These are phyloP conservation scores for Dictyostelium intermedium DNA, from an alignment of 78 protist species.

Conservation along the genomic window DNA sequence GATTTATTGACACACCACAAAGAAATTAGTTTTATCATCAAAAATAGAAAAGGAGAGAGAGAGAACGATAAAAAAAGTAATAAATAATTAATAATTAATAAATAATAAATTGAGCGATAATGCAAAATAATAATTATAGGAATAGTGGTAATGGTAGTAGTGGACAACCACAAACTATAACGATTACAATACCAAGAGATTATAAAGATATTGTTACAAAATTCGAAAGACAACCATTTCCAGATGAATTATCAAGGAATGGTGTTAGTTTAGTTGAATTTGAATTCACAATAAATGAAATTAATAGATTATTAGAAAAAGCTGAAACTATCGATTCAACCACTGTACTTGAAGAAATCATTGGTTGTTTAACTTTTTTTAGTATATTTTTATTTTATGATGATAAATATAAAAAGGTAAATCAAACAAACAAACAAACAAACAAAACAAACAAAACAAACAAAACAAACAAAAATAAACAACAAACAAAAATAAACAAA, in stretches of 20 bases:
- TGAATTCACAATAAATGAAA: constrained; percentile 55
- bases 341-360: constrained; percentile 22
- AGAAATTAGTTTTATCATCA: not conserved
- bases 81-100: not conserved
- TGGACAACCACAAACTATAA: not conserved
- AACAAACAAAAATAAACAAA: too few relatives aligned
- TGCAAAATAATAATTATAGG: not conserved
- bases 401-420: constrained; percentile 51
- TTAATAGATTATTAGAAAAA: constrained; percentile 15
- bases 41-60: not conserved
- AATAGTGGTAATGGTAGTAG: not conserved
- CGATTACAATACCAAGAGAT: constrained; percentile 39
- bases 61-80: not conserved
- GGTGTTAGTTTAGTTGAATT: constrained; percentile 31
- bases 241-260: constrained; percentile 37
- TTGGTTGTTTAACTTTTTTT: constrained; percentile 70
- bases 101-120: not conserved
- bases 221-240: constrained; percentile 31
- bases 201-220: constrained; percentile 54
- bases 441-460: too few relatives aligned
- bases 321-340: constrained; percentile 55
- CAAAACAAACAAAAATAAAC: too few relatives aligned
- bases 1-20: too few relatives aligned
- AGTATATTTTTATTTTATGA: constrained; percentile 43
- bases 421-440: too few relatives aligned